Evolutionary conservation across 2,329 filamentous ascomycete genomes (phyloP).

Genomic region (Colletotrichum australisinense): DNA sequence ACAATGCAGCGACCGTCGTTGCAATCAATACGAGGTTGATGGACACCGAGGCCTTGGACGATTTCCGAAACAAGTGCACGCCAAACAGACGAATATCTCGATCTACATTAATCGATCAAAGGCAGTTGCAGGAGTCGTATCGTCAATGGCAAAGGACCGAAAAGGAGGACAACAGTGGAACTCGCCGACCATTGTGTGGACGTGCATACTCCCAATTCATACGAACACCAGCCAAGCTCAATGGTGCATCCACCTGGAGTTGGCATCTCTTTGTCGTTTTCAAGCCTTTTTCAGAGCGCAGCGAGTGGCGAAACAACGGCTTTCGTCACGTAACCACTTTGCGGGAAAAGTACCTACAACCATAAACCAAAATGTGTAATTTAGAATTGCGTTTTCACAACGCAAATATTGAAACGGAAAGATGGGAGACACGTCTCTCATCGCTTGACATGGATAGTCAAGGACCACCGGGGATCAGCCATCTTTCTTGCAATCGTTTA

Average conservation of each 20-base stretch:
- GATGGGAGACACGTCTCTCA: background rate
- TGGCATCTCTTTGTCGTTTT: slow-evolving; percentile 37
- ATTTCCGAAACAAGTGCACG: slow-evolving; percentile 2
- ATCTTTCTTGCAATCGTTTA: slow-evolving; percentile 22
- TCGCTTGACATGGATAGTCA: slow-evolving; percentile 27
- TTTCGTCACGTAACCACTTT: slow-evolving; percentile 19
- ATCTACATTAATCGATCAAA: background rate
- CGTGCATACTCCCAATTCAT: background rate
- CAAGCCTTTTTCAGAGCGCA: slow-evolving; percentile 29
- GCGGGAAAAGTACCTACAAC: slow-evolving; percentile 37
- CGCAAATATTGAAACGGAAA: slow-evolving; percentile 27
- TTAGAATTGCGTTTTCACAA: slow-evolving; percentile 34
- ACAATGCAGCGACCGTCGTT: background rate
- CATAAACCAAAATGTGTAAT: slow-evolving; percentile 51
- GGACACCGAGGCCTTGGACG: background rate
- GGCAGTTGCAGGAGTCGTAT: slow-evolving; percentile 12
- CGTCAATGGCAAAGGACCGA: background rate
- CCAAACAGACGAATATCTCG: background rate
- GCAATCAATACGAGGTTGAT: background rate
- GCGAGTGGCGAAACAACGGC: slow-evolving; percentile 25
- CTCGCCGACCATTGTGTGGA: background rate
- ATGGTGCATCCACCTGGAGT: slow-evolving; percentile 4
- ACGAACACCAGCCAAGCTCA: background rate
- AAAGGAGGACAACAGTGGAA: background rate
- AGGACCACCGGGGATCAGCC: slow-evolving; percentile 25